A percentile compares a stretch with the other conserved stretches of the same genome.
Evolutionary conservation across 352 stramenopile species (phyloP).

Genomic region (Phytophthora fragariaefolia): DNA sequence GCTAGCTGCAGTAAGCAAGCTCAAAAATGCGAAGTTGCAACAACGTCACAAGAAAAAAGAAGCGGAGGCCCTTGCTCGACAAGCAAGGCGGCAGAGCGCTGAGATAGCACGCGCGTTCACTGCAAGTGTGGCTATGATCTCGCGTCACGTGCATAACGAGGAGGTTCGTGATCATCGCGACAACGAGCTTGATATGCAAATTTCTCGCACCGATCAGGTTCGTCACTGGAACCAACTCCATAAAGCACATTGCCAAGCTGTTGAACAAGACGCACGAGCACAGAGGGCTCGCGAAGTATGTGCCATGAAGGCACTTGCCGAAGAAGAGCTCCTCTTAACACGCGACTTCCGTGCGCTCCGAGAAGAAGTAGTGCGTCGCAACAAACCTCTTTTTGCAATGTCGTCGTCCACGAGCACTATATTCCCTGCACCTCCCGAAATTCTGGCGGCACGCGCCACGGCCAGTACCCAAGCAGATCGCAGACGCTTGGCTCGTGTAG

Average conservation of each 20-base stretch:
- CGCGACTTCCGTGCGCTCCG: slow-evolving; percentile 50
- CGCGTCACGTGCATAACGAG: slow-evolving; percentile 73
- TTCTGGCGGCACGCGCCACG: slow-evolving; percentile 66
- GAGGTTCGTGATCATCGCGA: slow-evolving; percentile 60
- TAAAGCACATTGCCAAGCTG: slow-evolving; percentile 58
- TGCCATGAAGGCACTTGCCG: slow-evolving; percentile 64
- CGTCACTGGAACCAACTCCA: slow-evolving; percentile 59
- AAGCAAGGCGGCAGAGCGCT: slow-evolving; percentile 40
- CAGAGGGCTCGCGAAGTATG: slow-evolving; percentile 51
- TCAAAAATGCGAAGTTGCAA: slow-evolving; percentile 37
- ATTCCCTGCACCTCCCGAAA: slow-evolving; percentile 67
- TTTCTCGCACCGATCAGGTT: slow-evolving; percentile 50
- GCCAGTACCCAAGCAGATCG: slow-evolving; percentile 53
- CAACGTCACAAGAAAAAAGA: slow-evolving; percentile 44
- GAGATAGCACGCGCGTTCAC: slow-evolving; percentile 71
- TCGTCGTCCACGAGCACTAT: slow-evolving; percentile 78
- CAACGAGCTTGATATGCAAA: slow-evolving; percentile 45
- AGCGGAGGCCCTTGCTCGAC: slow-evolving; percentile 34
- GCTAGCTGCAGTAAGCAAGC: slow-evolving; percentile 38
- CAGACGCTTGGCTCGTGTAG: slow-evolving; percentile 47
- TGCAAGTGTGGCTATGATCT: slow-evolving; percentile 79
- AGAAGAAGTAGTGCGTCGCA: slow-evolving; percentile 53
- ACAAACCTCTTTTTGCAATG: slow-evolving; percentile 60
- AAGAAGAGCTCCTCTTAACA: slow-evolving; percentile 56
- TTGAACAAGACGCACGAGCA: slow-evolving; percentile 48